Base-by-base conservation (phyloP, 352 stramenopile genomes). In the Albugo candida region DNA sequence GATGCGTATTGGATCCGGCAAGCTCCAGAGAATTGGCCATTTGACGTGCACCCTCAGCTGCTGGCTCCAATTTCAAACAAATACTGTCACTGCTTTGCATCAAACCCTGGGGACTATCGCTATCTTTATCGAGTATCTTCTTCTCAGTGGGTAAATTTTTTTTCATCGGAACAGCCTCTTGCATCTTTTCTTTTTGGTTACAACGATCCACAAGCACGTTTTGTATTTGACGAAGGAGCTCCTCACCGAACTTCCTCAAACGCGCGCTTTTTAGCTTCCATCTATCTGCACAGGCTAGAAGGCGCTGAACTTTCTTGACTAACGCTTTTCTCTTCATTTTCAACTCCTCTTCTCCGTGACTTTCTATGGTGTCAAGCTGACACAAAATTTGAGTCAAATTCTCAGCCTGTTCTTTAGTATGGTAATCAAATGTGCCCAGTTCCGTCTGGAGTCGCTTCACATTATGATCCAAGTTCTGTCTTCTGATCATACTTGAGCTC, bases 361-460 rank as follows among this genome's bases (percentile, higher is more conserved):
- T 83, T 42, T 80, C 36, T n/a, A 83, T 64, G 19, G 69, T 56
- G 58, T 83, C 70, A 45, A 83, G 51, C 16, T 78, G 58, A 31
- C 63, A 61, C 36, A 83, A 51, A 21, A 67, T 54, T 2, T 63
- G 64, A 10, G 70, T 83, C 1, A 83, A 60, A 39, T 77, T 54
- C 58, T 83, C 70, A 16, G 56, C 61, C 51, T 78, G 70, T 43
- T 77, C 64, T 54, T 73, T 70, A 13, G 58, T 56, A 20, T 59
- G 58, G 56, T 79, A 80, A 53, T 78, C 64, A 45, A 77, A 81
- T 16, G 65, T 62, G 43, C 64, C 67, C 17, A 81, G 45, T 44
- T 79, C 64, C 45, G 66, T 53, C 11, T 63, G 65, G n/a, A 64
- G 41, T 36, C 65, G 60, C 54, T 76, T 79, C n/a, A 51, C 47